These are phyloP conservation scores for Paecilomyces variotii DNA, from an alignment of 2,329 filamentous ascomycete genomes.

Conservation along the genomic window DNA sequence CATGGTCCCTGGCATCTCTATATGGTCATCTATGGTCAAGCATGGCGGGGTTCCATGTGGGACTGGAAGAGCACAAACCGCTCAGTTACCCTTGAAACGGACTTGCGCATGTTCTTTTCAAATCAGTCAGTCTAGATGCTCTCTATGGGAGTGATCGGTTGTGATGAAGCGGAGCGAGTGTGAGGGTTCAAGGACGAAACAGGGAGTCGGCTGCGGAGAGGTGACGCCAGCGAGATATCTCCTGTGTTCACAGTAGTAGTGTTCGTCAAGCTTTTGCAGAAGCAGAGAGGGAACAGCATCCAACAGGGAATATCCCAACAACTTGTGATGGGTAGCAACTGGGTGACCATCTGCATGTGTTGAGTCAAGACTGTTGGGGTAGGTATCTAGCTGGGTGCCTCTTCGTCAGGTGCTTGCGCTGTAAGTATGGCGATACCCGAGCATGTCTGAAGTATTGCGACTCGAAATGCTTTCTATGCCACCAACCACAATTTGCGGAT, in stretches of 20 bases:
- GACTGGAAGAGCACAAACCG: neutral
- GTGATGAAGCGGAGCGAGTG: neutral
- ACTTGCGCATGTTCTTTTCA: neutral
- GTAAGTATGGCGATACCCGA: neutral
- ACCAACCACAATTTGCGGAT: neutral
- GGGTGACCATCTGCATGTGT: neutral
- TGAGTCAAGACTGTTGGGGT: neutral
- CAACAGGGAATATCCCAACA: neutral
- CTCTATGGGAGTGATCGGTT: neutral
- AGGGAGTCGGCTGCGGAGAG: neutral
- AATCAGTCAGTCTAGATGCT: neutral
- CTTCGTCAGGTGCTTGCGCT: neutral
- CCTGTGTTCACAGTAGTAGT: neutral
- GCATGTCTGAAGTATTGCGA: neutral
- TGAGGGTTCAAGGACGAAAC: neutral
- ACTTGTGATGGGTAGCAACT: neutral
- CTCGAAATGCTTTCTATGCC: neutral
- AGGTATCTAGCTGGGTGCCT: neutral
- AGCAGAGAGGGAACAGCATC: neutral
- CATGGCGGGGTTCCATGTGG: neutral
- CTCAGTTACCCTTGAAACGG: neutral
- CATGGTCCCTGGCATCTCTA: neutral
- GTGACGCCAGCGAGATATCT: neutral
- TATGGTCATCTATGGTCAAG: neutral
- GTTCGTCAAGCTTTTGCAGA: neutral